These are phyloP conservation scores for Haplosporangium sp. DNA, from an alignment of 371 early-diverging fungal species.

Conservation along the genomic window DNA sequence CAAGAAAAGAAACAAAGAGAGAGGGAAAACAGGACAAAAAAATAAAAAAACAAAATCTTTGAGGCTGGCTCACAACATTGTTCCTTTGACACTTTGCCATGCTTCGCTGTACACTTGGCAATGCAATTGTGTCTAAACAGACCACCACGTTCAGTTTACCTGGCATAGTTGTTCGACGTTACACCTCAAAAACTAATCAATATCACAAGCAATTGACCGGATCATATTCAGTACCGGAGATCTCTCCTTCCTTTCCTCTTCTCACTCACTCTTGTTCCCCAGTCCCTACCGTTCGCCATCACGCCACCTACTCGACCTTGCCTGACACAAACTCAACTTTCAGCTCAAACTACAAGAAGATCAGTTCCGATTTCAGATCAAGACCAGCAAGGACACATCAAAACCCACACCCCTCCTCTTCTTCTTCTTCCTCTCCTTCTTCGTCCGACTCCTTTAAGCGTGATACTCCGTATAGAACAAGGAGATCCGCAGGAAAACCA, in stretches of 20 bases:
- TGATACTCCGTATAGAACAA: neutral
- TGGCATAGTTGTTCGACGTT: neutral
- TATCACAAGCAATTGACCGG: neutral
- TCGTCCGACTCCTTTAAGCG: neutral
- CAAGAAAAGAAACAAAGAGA: neutral
- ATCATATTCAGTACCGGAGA: neutral
- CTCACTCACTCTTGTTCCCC: neutral
- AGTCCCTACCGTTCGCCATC: neutral
- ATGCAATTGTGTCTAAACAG: conserved; percentile 1
- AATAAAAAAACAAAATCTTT: neutral
- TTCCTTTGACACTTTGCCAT: neutral
- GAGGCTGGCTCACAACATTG: conserved; percentile 1
- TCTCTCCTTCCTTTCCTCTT: neutral
- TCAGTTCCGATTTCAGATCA: neutral
- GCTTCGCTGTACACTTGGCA: conserved; percentile 6
- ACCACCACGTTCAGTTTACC: neutral
- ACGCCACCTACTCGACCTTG: neutral
- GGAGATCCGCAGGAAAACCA: neutral
- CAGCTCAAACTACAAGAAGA: neutral
- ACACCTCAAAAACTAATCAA: neutral
- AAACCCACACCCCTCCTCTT: too few species aligned
- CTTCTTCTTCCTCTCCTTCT: neutral
- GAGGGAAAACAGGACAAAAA: too few species aligned
- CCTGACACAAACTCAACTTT: neutral
- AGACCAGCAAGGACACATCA: neutral